phyloP scores from a whole-genome alignment of 805 yeast species.

The Lachancea sp. region DNA sequence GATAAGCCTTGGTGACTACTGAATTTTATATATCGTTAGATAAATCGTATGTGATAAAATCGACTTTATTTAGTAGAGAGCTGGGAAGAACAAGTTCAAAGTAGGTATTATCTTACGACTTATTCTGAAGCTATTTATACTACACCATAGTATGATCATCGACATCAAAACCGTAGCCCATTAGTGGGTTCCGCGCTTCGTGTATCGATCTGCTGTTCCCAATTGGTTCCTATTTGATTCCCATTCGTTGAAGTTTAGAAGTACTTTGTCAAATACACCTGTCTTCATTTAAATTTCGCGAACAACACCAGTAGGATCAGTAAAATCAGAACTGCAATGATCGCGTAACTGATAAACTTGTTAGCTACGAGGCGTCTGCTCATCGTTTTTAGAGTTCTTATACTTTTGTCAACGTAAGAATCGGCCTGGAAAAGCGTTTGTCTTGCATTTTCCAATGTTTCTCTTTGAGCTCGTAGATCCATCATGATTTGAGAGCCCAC shows the following conservation, averaged over 20 bases:
- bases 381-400: conserved; percentile 84
- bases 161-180: no score
- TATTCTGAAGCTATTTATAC: background rate
- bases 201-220: no score
- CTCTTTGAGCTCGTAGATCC: conserved; percentile 88
- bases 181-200: no score
- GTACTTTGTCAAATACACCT: no score
- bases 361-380: conserved; percentile 89
- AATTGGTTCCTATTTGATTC: no score
- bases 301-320: conserved; percentile 78
- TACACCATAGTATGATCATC: no score
- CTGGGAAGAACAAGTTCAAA: no score
- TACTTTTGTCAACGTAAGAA: conserved; percentile 81
- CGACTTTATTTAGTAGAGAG: no score
- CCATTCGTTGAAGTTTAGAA: no score
- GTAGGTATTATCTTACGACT: background rate
- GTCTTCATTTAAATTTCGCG: conserved; percentile 60
- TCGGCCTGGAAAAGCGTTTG: conserved; percentile 87
- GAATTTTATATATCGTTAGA: no score
- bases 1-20: no score
- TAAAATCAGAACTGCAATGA: conserved; percentile 78
- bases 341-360: conserved; percentile 82
- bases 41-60: background rate
- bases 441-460: conserved; percentile 80
- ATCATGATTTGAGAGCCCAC: conserved; percentile 86